Base-by-base conservation (phyloP, 805 yeast genomes). In the Teunomyces lycoperdinae region DNA sequence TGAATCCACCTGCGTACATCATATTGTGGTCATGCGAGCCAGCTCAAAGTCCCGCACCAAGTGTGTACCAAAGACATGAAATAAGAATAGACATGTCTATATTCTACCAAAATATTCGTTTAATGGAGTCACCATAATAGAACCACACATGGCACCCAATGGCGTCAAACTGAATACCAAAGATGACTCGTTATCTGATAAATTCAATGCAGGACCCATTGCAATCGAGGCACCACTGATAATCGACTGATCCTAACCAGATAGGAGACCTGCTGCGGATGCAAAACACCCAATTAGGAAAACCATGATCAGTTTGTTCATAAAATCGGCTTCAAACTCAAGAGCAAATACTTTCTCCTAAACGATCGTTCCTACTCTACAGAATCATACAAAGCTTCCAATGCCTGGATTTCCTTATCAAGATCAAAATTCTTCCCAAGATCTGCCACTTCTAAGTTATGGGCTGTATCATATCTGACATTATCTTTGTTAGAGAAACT, bases 161-260 rank as follows among this genome's bases (percentile, higher is more conserved):
- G 88, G 87, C 84, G 83, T 80, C 46, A 80, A 70, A 27, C 84
- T 70, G 33, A 80, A 73, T 14, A 82, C 77, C 50, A 82, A 69
- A 1, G 87, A 81, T 44, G 66, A 67, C 53, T 83, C 71, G 52
- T 70, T 66, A 4, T 66, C 48, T 14, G 68, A 56, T 41, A 83
- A 63, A 29, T 60, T 36, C 29, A 83, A 67, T 20, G 69, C 72
- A 1, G 61, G 60, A 11, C 66, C 68, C 76, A 82, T 74, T 17
- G 78, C 78, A 46, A 79, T 68, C 29, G 74, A 68, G 2, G 88
- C 88, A 59, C 87, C 88, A 26, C 82, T 74, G 50, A 83, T 83
- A 35, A 83, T 72, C 14, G 85, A 80, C 69, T 83, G 88, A 64
- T 83, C 89, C 42, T 82, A 65, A 54, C 88, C 88, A 10, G 86